Conservation (phyloP, 257 asterid species). For the Pogostemon cablin region DNA sequence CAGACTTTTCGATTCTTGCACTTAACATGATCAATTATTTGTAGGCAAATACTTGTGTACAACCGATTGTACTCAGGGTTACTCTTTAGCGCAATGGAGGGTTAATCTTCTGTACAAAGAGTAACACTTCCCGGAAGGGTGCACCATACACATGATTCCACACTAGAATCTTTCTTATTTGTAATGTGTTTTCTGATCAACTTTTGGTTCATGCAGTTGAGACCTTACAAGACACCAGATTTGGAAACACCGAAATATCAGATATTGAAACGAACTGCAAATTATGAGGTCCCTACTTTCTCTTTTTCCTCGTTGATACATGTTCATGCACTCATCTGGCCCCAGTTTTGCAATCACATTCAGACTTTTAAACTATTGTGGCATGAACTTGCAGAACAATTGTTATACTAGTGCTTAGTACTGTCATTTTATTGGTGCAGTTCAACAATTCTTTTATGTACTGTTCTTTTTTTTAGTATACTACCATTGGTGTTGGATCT, state of each 20-base stretch:
- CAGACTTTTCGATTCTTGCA: neutral
- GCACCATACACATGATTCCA: too few species aligned
- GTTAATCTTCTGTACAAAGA: too few species aligned
- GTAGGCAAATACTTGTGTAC: neutral
- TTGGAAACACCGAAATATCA: conserved; percentile 79
- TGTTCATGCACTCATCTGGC: too few species aligned
- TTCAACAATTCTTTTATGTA: neutral
- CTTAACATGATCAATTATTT: conserved; percentile 2
- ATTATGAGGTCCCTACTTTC: conserved; percentile 63
- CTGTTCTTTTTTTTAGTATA: neutral
- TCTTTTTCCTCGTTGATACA: neutral
- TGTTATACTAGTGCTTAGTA: neutral
- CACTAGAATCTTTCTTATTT: too few species aligned
- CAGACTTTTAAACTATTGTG: too few species aligned
- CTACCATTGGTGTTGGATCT: neutral
- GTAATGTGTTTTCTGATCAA: too few species aligned
- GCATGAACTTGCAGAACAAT: neutral
- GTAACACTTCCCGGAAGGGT: too few species aligned
- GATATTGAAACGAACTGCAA: conserved; percentile 68
- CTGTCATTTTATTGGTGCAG: too few species aligned
- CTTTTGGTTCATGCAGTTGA: conserved; percentile 51
- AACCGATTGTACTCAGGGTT: too few species aligned
- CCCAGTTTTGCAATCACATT: too few species aligned
- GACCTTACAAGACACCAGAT: conserved; percentile 77
- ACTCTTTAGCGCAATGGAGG: too few species aligned